phyloP scores from a whole-genome alignment of 495 filamentous ascomycete species.

The Wilcoxina mikolae region DNA sequence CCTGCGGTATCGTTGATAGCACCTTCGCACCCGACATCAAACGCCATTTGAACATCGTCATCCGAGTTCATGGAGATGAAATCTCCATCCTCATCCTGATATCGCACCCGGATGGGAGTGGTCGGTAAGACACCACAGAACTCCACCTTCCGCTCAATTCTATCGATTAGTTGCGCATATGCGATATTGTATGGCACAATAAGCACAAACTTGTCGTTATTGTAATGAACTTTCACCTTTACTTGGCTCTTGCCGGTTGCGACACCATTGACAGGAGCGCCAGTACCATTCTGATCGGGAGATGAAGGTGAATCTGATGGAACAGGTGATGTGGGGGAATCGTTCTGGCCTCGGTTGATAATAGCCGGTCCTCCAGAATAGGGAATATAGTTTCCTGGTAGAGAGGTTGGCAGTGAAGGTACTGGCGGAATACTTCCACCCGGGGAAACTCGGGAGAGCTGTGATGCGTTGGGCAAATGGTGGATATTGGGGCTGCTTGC shows the following conservation, averaged over 20 bases:
- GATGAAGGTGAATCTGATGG: conserved; percentile 13
- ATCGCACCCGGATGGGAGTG: conserved; percentile 49
- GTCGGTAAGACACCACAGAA: conserved; percentile 16
- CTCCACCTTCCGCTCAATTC: conserved; percentile 83
- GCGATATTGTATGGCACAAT: conserved; percentile 87
- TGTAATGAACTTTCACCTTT: conserved; percentile 85
- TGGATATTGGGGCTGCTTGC: conserved; percentile 49
- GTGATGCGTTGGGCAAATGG: conserved; percentile 24
- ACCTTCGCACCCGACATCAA: conserved; percentile 71
- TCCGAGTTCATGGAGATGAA: conserved; percentile 85
- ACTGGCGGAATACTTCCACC: conserved; percentile 43
- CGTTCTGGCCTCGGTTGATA: conserved; percentile 53
- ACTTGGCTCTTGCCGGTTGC: conserved; percentile 40
- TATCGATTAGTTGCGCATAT: conserved; percentile 80
- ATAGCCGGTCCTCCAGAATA: conserved; percentile 33
- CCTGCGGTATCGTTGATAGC: conserved; percentile 18
- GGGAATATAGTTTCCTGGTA: conserved; percentile 34
- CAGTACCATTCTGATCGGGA: conserved; percentile 8
- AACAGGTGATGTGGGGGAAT: conserved; percentile 40
- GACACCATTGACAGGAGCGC: conserved; percentile 10
- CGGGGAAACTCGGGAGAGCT: conserved; percentile 22
- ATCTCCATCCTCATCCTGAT: conserved; percentile 84
- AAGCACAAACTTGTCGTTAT: conserved; percentile 68
- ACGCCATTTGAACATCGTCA: conserved; percentile 86
- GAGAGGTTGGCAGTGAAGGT: conserved; percentile 43